Evolutionary conservation across 164 flowering plant genomes (phyloP).

Genomic region (Umbellularia californica): DNA sequence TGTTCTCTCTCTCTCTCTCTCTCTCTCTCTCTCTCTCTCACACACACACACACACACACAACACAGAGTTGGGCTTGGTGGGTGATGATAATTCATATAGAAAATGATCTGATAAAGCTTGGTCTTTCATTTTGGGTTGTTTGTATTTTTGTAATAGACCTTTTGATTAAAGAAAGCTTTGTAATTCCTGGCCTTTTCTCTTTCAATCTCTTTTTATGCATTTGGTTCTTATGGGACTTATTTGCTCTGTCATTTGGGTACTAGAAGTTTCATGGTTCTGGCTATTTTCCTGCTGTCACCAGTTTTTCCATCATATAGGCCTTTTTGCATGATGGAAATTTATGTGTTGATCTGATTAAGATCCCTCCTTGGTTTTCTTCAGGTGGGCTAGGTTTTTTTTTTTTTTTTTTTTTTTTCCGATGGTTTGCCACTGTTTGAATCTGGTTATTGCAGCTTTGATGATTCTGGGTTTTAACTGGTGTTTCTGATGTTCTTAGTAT

Average conservation of each 20-base stretch:
- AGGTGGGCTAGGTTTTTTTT: background rate
- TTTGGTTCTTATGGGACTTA: too few relatives aligned
- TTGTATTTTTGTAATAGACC: background rate
- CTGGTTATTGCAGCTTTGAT: background rate
- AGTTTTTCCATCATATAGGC: background rate
- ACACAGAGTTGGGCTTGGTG: background rate
- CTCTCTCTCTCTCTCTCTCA: background rate
- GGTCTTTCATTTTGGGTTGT: too few relatives aligned
- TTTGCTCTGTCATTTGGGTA: background rate
- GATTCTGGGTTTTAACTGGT: background rate
- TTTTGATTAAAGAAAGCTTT: background rate
- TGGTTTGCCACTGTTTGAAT: background rate
- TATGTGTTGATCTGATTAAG: background rate
- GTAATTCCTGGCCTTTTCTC: too few relatives aligned
- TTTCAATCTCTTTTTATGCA: too few relatives aligned
- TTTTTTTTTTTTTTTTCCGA: background rate
- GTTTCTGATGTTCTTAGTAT: background rate
- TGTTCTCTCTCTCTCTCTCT: background rate
- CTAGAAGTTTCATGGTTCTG: background rate
- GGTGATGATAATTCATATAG: background rate
- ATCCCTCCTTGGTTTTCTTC: background rate
- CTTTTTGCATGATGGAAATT: background rate
- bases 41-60: background rate
- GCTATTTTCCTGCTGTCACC: background rate
- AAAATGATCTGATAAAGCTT: background rate